Evolutionary conservation across 345 rosid genomes (phyloP).

Genomic region (Salix suchowensis): DNA sequence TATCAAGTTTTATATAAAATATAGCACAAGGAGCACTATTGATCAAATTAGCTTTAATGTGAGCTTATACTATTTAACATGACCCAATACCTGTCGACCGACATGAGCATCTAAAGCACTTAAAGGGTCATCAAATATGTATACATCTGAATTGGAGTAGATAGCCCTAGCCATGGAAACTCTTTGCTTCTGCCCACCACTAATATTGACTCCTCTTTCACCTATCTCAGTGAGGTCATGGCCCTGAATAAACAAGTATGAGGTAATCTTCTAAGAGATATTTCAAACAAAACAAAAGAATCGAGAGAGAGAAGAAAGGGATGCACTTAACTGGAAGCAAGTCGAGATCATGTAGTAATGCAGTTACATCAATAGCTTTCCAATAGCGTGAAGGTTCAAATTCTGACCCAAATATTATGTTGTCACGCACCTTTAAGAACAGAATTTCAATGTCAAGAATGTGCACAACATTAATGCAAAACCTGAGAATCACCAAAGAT

Average conservation of each 20-base stretch:
- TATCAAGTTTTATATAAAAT: neutral
- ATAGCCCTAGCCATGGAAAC: conserved; percentile 30
- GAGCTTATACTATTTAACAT: neutral
- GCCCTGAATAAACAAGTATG: conserved; percentile 52
- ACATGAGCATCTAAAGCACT: conserved; percentile 37
- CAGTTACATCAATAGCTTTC: conserved; percentile 77
- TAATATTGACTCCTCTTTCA: conserved; percentile 33
- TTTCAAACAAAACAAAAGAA: neutral
- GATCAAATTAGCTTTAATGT: neutral
- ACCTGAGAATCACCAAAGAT: neutral
- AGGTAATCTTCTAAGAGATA: conserved; percentile 1
- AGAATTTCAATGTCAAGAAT: neutral
- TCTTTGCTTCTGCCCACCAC: conserved; percentile 36
- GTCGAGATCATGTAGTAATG: conserved; percentile 87
- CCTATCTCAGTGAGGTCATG: conserved; percentile 45
- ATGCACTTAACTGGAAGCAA: conserved; percentile 54
- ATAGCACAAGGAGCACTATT: neutral
- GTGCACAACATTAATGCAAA: neutral
- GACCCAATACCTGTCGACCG: conserved; percentile 21
- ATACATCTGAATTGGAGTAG: conserved; percentile 26
- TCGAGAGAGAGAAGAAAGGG: neutral
- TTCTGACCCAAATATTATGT: conserved; percentile 82
- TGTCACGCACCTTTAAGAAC: conserved; percentile 69
- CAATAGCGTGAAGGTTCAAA: conserved; percentile 65
- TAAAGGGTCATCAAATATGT: conserved; percentile 32